These are phyloP conservation scores for Scheffersomyces lignicola DNA, from an alignment of 1,139 yeast species.

Conservation along the genomic window DNA sequence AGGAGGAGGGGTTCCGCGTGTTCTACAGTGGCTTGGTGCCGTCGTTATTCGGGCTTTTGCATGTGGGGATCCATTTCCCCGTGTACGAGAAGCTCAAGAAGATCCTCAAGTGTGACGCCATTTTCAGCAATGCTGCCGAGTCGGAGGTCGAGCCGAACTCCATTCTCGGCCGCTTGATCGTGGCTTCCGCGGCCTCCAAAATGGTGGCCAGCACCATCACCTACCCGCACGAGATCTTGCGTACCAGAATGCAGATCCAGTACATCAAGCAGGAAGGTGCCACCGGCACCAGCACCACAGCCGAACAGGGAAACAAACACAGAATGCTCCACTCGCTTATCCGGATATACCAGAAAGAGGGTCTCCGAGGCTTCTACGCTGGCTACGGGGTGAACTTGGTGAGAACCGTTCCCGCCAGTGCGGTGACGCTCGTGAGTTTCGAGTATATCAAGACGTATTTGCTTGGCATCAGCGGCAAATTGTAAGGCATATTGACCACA, in stretches of 20 bases:
- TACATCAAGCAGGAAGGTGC: slow-evolving; percentile 11
- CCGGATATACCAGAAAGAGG: slow-evolving; percentile 67
- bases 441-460: slow-evolving; percentile 77
- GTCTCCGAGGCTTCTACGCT: slow-evolving; percentile 80
- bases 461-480: slow-evolving; percentile 35
- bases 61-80: slow-evolving; percentile 97
- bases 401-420: slow-evolving; percentile 93
- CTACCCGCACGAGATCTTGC: slow-evolving; percentile 92
- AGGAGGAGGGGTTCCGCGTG: slow-evolving; percentile 76
- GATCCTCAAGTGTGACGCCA: slow-evolving; percentile 35
- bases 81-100: slow-evolving; percentile 81
- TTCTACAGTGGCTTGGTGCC: slow-evolving; percentile 91
- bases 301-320: slow-evolving; percentile 12
- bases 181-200: slow-evolving; percentile 81
- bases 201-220: slow-evolving; percentile 88
- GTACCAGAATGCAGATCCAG: slow-evolving; percentile 85
- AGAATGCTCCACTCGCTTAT: slow-evolving; percentile 27
- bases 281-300: no score
- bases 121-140: slow-evolving; percentile 16
- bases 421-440: slow-evolving; percentile 90
- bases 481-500: background rate
- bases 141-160: slow-evolving; percentile 21
- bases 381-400: slow-evolving; percentile 86
- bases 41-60: slow-evolving; percentile 83
- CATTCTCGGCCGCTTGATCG: slow-evolving; percentile 49